A percentile compares a stretch with the other conserved stretches of the same genome.
These are phyloP conservation scores for Gymnopilus dilepis DNA, from an alignment of 768 basidiomycete species.

Conservation along the genomic window DNA sequence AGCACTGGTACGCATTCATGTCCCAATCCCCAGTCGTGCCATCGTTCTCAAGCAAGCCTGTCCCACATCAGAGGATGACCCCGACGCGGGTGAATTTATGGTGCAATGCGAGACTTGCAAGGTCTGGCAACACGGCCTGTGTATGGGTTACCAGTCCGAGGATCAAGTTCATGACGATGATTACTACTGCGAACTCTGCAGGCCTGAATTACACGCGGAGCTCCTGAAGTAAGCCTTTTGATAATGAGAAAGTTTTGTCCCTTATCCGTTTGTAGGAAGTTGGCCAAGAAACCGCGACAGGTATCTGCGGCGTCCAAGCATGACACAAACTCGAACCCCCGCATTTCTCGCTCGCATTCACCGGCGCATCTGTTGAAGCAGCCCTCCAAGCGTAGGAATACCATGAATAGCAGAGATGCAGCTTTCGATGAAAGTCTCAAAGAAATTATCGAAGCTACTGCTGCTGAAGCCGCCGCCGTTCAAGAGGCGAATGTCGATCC, in stretches of 20 bases:
- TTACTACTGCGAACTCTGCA: constrained; percentile 95
- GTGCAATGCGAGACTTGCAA: constrained; percentile 97
- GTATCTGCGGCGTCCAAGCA: constrained; percentile 68
- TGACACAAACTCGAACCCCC: constrained; percentile 52
- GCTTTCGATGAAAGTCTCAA: constrained; percentile 89
- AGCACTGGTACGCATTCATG: constrained; percentile 63
- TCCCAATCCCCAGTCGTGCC: constrained; percentile 13
- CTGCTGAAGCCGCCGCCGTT: constrained; percentile 67
- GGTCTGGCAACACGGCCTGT: constrained; percentile 97
- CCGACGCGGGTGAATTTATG: constrained; percentile 93
- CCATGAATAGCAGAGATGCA: constrained; percentile 97
- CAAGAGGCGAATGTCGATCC: constrained; percentile 49
- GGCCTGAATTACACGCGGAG: constrained; percentile 83
- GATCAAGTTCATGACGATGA: constrained; percentile 75
- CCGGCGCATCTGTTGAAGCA: constrained; percentile 62
- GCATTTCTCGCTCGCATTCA: constrained; percentile 78
- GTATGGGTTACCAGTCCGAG: constrained; percentile 90
- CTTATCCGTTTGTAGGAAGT: constrained; percentile 49
- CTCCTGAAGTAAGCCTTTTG: constrained; percentile 70
- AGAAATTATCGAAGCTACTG: constrained; percentile 75
- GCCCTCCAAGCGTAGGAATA: constrained; percentile 88
- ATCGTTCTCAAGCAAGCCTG: constrained; percentile 30
- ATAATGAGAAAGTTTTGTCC: constrained; percentile 12
- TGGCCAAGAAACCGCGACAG: constrained; percentile 65
- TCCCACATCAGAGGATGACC: constrained; percentile 66